Evolutionary conservation across 345 rosid species (phyloP).

Genomic region (Rhodamnia rubescens): DNA sequence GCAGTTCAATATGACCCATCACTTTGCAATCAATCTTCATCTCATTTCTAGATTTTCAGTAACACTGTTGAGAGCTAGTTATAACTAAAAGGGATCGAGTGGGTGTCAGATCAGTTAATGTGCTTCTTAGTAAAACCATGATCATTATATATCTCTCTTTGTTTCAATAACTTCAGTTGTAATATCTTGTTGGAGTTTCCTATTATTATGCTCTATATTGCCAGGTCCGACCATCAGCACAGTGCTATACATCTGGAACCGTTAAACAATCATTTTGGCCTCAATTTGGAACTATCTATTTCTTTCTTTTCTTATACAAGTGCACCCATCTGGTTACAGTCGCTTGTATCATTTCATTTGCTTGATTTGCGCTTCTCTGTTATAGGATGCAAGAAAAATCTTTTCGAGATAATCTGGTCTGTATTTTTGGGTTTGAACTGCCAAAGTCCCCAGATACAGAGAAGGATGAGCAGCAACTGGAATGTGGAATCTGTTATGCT

Average conservation of each 20-base stretch:
- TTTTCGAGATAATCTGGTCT: conserved; percentile 43
- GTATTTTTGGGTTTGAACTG: conserved; percentile 35
- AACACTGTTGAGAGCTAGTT: neutral
- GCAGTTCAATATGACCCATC: no score
- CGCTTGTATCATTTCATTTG: neutral
- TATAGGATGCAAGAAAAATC: conserved; percentile 44
- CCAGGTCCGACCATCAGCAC: neutral
- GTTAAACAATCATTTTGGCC: neutral
- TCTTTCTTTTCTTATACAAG: neutral
- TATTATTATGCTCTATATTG: neutral
- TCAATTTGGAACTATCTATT: neutral
- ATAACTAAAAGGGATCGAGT: no score
- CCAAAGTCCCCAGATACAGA: conserved; percentile 26
- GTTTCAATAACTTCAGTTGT: neutral
- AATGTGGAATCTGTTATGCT: conserved; percentile 81
- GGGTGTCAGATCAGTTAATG: neutral
- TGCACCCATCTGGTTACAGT: neutral
- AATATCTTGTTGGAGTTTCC: neutral
- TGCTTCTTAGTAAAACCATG: neutral
- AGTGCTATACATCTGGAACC: neutral
- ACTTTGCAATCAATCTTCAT: no score
- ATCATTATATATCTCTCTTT: neutral
- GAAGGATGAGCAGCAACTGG: conserved; percentile 32
- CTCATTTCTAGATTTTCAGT: no score
- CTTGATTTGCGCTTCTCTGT: neutral